A percentile compares a stretch with the other conserved stretches of the same genome.
These are phyloP conservation scores for Trichaptum fuscoviolaceum DNA, from an alignment of 768 basidiomycete genomes.

Conservation along the genomic window DNA sequence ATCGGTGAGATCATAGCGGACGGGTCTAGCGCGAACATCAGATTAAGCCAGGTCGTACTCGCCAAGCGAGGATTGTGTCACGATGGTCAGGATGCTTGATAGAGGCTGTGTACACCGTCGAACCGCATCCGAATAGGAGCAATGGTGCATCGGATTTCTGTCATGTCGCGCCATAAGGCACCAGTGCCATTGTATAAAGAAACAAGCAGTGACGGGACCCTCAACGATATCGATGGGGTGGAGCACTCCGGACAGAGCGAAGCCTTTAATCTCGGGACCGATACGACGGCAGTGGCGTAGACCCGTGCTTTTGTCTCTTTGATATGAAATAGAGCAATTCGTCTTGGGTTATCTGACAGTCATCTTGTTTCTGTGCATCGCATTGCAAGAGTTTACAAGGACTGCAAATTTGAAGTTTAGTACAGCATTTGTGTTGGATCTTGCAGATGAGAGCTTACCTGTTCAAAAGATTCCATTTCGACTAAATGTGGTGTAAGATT, in stretches of 20 bases:
- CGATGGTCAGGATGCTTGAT: background rate
- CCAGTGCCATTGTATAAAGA: too few species aligned
- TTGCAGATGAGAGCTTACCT: background rate
- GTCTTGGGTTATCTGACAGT: background rate
- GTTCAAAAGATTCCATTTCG: background rate
- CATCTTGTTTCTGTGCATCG: background rate
- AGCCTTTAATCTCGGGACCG: background rate
- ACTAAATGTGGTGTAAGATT: background rate
- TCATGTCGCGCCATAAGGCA: too few species aligned
- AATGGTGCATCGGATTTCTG: background rate
- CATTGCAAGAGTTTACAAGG: background rate
- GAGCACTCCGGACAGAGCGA: background rate
- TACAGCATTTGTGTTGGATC: background rate
- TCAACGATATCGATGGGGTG: background rate
- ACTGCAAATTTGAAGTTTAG: background rate
- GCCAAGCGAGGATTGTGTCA: background rate
- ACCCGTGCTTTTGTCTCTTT: too few species aligned
- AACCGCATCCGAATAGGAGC: background rate
- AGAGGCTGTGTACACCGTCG: background rate
- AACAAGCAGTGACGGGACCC: background rate
- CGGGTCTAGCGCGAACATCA: too few species aligned
- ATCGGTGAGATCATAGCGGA: background rate
- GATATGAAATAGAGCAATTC: background rate
- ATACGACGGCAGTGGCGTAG: background rate
- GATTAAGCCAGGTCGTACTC: background rate